phyloP scores from a whole-genome alignment of 2,329 filamentous ascomycete genomes.

The Fusarium aywerte region DNA sequence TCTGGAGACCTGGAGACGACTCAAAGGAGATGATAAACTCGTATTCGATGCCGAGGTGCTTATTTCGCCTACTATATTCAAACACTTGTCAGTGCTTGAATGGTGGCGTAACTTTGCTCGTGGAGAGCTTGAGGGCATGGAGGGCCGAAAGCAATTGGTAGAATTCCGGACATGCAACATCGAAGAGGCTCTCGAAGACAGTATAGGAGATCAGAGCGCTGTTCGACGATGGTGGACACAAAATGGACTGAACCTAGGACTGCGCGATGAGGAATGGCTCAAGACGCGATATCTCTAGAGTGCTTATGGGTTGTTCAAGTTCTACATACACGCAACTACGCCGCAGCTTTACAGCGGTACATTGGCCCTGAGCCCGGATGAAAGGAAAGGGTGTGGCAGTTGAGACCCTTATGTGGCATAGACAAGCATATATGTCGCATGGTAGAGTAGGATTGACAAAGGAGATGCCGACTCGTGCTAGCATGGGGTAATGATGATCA shows the following conservation, averaged over 20 bases:
- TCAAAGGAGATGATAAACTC: conserved; percentile 73
- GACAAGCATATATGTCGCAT: conserved; percentile 20
- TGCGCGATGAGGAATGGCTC: conserved; percentile 91
- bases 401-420: neutral
- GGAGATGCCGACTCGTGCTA: conserved; percentile 13
- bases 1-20: conserved; percentile 80
- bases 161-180: conserved; percentile 97
- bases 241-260: conserved; percentile 82
- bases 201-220: conserved; percentile 76
- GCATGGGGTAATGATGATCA: conserved; percentile 33
- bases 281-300: conserved; percentile 75
- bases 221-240: conserved; percentile 89
- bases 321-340: neutral
- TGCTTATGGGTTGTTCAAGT: neutral
- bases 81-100: conserved; percentile 84
- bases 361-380: conserved; percentile 22
- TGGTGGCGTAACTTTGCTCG: conserved; percentile 86
- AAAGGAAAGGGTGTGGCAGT: conserved; percentile 13
- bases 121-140: conserved; percentile 64
- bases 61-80: conserved; percentile 87
- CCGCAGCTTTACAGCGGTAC: neutral
- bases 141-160: conserved; percentile 71
- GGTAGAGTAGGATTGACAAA: conserved; percentile 25
- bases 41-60: conserved; percentile 86
- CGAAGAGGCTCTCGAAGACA: conserved; percentile 92